phyloP scores from a whole-genome alignment of 2,329 filamentous ascomycete genomes.

The Mariannaea sp. region DNA sequence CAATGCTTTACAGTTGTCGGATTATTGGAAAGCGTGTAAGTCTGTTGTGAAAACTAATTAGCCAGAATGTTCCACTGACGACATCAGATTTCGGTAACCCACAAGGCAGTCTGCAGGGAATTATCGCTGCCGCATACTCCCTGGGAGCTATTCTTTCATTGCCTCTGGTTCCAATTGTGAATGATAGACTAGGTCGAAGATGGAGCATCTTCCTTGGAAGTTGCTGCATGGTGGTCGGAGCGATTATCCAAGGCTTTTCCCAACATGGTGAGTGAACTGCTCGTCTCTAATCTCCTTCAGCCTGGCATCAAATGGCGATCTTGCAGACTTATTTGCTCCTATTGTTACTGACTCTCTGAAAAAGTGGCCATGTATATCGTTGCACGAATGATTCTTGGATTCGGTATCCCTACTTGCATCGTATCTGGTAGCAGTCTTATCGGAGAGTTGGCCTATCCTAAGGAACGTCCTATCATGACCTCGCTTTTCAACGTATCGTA shows the following conservation, averaged over 20 bases:
- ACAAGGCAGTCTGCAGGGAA: slow-evolving; percentile 48
- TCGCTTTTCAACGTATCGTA: slow-evolving; percentile 51
- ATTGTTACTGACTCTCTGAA: not conserved
- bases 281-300: not conserved
- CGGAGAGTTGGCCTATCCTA: slow-evolving; percentile 64
- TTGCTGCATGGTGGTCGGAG: slow-evolving; percentile 57
- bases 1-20: slow-evolving; percentile 9
- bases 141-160: slow-evolving; percentile 63
- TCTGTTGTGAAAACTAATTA: not conserved
- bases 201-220: slow-evolving; percentile 62
- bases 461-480: slow-evolving; percentile 59
- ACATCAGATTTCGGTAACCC: slow-evolving; percentile 3
- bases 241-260: slow-evolving; percentile 59
- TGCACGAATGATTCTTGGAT: slow-evolving; percentile 62
- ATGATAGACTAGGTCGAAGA: slow-evolving; percentile 59
- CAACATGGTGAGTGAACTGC: slow-evolving; percentile 46
- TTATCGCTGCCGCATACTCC: slow-evolving; percentile 63
- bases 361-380: slow-evolving; percentile 63
- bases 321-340: too few species aligned
- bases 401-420: slow-evolving; percentile 65
- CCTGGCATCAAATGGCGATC: not conserved
- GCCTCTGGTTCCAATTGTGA: slow-evolving; percentile 61
- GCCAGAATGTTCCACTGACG: not conserved
- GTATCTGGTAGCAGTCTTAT: slow-evolving; percentile 62
- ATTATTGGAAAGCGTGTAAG: slow-evolving; percentile 10